Evolutionary conservation across 768 basidiomycete species (phyloP), one percentile per base, ranked within the genome.

Genomic region (Suillus alpinus): DNA sequence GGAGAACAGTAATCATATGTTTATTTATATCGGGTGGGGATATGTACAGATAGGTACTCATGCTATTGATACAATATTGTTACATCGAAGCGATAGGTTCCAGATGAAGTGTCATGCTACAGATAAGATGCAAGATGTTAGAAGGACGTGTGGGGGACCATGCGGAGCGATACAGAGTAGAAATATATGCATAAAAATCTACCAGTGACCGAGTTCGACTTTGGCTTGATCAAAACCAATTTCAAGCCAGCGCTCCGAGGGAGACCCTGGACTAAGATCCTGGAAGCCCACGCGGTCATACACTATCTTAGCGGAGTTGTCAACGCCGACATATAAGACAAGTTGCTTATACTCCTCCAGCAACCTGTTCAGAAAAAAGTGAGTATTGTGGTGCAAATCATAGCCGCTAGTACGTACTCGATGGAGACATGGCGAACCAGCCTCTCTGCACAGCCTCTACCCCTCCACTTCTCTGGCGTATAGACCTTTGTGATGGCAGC

Each of bases 401-500:
- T 37, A 34, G 39, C 23, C 20, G 31, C 10, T 18, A 37, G n/a
- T 14, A 78, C 83, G 65, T 68, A 88, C 82, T 82, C 70, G 62
- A 77, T 72, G 65, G 82, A 84, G 26, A 90, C 87, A 16, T 76
- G 74, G 6, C 84, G 78, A 1, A 87, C 81, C 18, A 92, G 81
- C 8, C 81, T 78, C 67, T 83, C 83, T 0, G 91, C 91, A 64
- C 81, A 87, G 4, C 86, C 82, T 1, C 68, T 73, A 0, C 80
- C 69, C 47, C 86, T 77, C 79, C 82, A 87, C 2, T 65, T 40
- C 0, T 82, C 76, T 51, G 79, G 75, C 0, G 91, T 92, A 68
- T 77, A 87, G 0, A 92, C 89, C 69, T 92, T 92, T 41, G 87
- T 87, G 49, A 92, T 84, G 0, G 86, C 82, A 2, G 85, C 83